These are phyloP conservation scores for Dothistroma septosporum DNA, from an alignment of 2,329 filamentous ascomycete species.

Conservation along the genomic window DNA sequence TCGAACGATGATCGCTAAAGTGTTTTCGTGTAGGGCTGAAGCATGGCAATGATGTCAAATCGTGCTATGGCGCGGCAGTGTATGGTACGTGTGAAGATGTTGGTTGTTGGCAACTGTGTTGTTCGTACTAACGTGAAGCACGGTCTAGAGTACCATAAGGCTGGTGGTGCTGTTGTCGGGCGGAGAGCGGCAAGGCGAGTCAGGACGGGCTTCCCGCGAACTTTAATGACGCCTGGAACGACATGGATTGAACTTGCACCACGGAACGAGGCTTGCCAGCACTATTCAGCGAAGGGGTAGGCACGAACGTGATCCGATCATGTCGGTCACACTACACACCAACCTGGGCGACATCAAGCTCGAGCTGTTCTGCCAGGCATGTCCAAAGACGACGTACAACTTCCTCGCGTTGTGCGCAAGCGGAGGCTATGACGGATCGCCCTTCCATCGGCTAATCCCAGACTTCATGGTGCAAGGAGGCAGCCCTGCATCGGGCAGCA, in stretches of 20 bases:
- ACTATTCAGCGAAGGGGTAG: background rate
- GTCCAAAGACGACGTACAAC: slow-evolving; percentile 87
- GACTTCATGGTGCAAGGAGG: slow-evolving; percentile 78
- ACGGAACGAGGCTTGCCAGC: background rate
- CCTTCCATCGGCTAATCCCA: slow-evolving; percentile 76
- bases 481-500: slow-evolving; percentile 45
- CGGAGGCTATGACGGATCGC: slow-evolving; percentile 68
- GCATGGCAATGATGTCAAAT: background rate
- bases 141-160: too few relatives aligned
- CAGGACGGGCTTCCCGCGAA: too few relatives aligned
- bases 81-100: background rate
- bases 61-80: background rate
- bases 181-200: too few relatives aligned
- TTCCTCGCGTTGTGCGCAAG: slow-evolving; percentile 83
- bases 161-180: too few relatives aligned
- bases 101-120: background rate
- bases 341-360: slow-evolving; percentile 87
- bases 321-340: slow-evolving; percentile 69
- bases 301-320: slow-evolving; percentile 23
- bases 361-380: slow-evolving; percentile 91
- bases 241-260: background rate
- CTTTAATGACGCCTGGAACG: background rate
- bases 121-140: background rate
- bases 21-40: background rate
- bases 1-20: background rate